Base-by-base conservation (phyloP, 345 rosid genomes). In the Bruguiera gymnorhiza region DNA sequence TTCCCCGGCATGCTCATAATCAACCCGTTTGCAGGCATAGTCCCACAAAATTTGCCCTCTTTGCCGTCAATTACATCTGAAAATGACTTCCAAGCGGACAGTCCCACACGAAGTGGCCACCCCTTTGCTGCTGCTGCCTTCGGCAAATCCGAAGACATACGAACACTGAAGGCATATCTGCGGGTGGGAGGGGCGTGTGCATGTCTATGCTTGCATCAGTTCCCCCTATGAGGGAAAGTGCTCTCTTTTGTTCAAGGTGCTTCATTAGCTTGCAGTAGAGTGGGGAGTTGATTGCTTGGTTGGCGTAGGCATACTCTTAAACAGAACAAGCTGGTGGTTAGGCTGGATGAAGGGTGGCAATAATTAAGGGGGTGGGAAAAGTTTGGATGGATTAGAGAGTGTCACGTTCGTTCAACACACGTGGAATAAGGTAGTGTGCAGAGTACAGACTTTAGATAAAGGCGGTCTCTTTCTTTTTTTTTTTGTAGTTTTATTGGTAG, bases 351-450 rank as follows among this genome's bases (percentile, higher is more conserved):
- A 65, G 57, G 71, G 54, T 21, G 59, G 53, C 34, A 78, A 78
- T 74, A 79, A 64, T 58, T 51, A 43, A 27, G 60, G 57, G 53
- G 15, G 7, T 43, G 50, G 50, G 50, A 43, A 3, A 43, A 13
- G 13, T 13, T 13, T 13, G 50, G 5, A 18, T 43, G 50, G 19
- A 18, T 15, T 13, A 39, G 50, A 43, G 50, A 13, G 16, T 43
- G 54, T 57, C 51, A 62, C 32, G 64, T 79, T 74, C 67, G 76
- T 76, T 84, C 55, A 48, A 46, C 15, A 62, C 75, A 62, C 75
- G 82, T 77, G 73, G 70, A 79, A 80, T 75, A 73, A 73, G 71
- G 30, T 68, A 67, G 80, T 53, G 63, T 27, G 3, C 71, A 76
- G 85, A 59, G 58, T 26, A 11, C 4, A 15, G 50, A 43, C 50